Percentiles rank a stretch among this genome's conserved stretches.
Conservation (phyloP, 2,329 filamentous ascomycete species). For the Fusarium liriodendri region DNA sequence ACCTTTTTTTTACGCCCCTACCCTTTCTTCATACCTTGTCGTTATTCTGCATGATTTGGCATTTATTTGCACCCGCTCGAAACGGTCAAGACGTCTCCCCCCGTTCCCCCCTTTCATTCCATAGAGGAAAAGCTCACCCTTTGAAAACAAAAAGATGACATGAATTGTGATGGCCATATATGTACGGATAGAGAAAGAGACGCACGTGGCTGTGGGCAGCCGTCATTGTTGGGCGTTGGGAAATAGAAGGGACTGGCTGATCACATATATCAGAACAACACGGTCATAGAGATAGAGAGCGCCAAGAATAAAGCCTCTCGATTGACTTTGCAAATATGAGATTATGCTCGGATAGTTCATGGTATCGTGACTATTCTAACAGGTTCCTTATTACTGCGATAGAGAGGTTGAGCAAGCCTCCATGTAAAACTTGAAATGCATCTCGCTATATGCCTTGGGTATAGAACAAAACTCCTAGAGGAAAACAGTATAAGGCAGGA, state of each 20-base stretch:
- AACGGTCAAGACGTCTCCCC: slow-evolving; percentile 15
- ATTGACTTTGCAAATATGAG: slow-evolving; percentile 15
- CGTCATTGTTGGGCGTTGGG: slow-evolving; percentile 47
- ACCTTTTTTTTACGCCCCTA: not conserved
- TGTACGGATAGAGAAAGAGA: slow-evolving; percentile 43
- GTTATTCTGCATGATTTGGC: slow-evolving; percentile 31
- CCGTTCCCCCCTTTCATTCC: slow-evolving; percentile 18
- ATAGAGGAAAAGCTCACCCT: slow-evolving; percentile 28
- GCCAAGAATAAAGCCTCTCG: slow-evolving; percentile 40
- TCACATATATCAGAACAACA: slow-evolving; percentile 36
- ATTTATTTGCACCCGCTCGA: slow-evolving; percentile 8
- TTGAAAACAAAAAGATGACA: slow-evolving; percentile 22
- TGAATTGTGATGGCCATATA: slow-evolving; percentile 40
- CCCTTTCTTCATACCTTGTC: slow-evolving; percentile 29
- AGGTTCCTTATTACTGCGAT: not conserved
- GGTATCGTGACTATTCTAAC: not conserved
- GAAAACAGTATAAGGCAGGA: not conserved
- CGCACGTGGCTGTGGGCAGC: slow-evolving; percentile 30
- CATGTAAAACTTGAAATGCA: not conserved
- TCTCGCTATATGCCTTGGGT: slow-evolving; percentile 4
- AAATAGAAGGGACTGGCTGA: slow-evolving; percentile 41
- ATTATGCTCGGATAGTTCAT: not conserved
- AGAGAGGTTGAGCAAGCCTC: not conserved
- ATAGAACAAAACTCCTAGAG: slow-evolving; percentile 14
- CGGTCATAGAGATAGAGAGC: slow-evolving; percentile 44